These are phyloP conservation scores for Diaporthe ampelina DNA, from an alignment of 2,329 filamentous ascomycete genomes.

Conservation along the genomic window DNA sequence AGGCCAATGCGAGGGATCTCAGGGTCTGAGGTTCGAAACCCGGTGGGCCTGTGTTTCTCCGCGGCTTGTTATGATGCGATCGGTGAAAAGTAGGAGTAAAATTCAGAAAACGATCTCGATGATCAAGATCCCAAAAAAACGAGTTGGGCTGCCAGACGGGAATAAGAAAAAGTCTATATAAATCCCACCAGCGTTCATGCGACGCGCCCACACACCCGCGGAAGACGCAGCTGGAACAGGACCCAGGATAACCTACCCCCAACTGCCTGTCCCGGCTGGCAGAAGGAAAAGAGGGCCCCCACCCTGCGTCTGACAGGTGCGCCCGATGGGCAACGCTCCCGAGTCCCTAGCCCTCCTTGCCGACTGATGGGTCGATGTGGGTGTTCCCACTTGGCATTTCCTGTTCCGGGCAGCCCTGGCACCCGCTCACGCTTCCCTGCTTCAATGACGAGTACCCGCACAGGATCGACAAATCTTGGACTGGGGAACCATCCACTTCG, in stretches of 20 bases:
- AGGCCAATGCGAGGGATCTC: not conserved
- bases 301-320: slow-evolving; percentile 16
- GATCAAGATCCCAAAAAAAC: not conserved
- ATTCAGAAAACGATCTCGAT: not conserved
- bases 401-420: not conserved
- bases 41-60: not conserved
- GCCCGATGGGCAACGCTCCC: not conserved
- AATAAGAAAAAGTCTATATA: slow-evolving; percentile 10
- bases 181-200: not conserved
- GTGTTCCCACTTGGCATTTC: not conserved
- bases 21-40: not conserved
- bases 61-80: not conserved
- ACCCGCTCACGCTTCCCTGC: not conserved
- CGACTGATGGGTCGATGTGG: not conserved
- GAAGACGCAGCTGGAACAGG: not conserved
- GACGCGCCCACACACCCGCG: not conserved
- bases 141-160: not conserved
- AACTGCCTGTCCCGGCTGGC: not conserved
- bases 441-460: not conserved
- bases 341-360: no score
- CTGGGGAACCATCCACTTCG: no score
- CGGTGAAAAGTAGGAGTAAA: not conserved
- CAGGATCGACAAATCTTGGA: no score
- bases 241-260: not conserved
- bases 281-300: not conserved